phyloP scores from a whole-genome alignment of 305 asterid genomes.

The Plantago coronopus region DNA sequence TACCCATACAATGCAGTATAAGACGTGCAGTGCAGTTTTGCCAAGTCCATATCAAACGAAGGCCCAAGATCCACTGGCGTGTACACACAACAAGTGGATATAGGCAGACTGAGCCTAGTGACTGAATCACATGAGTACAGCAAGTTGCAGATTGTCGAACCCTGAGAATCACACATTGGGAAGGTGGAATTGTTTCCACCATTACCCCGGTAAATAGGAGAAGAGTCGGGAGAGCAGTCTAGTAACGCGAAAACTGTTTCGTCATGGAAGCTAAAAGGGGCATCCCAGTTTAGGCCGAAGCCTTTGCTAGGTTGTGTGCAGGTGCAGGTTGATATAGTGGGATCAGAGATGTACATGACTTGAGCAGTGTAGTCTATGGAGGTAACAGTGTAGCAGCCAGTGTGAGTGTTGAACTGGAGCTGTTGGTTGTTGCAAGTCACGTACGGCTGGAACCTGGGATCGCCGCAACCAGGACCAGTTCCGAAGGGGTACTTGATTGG shows the following conservation, averaged over 20 bases:
- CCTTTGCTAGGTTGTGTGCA: constrained; percentile 70
- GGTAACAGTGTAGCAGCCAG: constrained; percentile 62
- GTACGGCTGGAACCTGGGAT: constrained; percentile 58
- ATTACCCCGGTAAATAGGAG: constrained; percentile 37
- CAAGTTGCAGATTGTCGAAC: constrained; percentile 45
- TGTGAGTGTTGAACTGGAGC: constrained; percentile 60
- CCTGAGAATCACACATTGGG: constrained; percentile 54
- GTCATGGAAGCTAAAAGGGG: constrained; percentile 64
- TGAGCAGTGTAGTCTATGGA: constrained; percentile 60
- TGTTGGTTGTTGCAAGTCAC: constrained; percentile 48
- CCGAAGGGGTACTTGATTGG: constrained; percentile 73
- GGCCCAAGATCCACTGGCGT: constrained; percentile 88
- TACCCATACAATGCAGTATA: constrained; percentile 64
- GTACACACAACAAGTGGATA: constrained; percentile 67
- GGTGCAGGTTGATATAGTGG: constrained; percentile 75
- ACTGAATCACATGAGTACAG: constrained; percentile 63
- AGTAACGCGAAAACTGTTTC: constrained; percentile 60
- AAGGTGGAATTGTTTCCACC: constrained; percentile 33
- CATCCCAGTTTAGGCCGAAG: constrained; percentile 71
- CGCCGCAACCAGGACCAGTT: constrained; percentile 69
- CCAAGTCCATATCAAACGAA: constrained; percentile 64
- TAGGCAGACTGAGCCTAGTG: constrained; percentile 47
- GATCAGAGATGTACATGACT: constrained; percentile 58
- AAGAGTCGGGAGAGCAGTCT: constrained; percentile 45
- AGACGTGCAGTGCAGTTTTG: constrained; percentile 50